Evolutionary conservation across 148 eudicot genomes (phyloP).

Genomic region (Silene latifolia): DNA sequence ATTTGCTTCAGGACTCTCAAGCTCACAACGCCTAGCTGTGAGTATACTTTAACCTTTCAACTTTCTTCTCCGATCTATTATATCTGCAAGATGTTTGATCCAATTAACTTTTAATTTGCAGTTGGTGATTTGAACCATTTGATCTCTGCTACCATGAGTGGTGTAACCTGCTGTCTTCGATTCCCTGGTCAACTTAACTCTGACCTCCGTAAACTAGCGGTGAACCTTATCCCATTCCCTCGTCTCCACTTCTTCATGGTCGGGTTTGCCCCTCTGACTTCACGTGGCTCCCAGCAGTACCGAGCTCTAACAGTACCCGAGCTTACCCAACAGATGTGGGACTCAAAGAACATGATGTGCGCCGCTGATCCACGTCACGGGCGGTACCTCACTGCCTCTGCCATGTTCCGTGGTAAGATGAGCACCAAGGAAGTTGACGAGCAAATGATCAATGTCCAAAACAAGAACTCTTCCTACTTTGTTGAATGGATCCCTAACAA

Average conservation of each 20-base stretch:
- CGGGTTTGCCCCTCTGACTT: constrained; percentile 44
- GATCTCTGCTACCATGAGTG: constrained; percentile 48
- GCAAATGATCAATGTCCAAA: constrained; percentile 49
- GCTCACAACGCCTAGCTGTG: constrained; percentile 42
- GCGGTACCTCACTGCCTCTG: constrained; percentile 49
- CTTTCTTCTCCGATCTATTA: not conserved
- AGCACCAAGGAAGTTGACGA: constrained; percentile 52
- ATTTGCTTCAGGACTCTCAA: constrained; percentile 44
- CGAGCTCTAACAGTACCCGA: constrained; percentile 46
- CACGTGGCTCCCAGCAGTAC: constrained; percentile 47
- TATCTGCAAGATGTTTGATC: not conserved
- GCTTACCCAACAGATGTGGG: constrained; percentile 57
- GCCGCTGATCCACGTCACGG: constrained; percentile 53
- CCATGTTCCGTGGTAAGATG: constrained; percentile 53
- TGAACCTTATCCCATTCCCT: constrained; percentile 43
- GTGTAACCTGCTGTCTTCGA: constrained; percentile 42
- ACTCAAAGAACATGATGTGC: constrained; percentile 55
- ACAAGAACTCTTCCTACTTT: constrained; percentile 47
- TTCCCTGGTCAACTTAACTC: constrained; percentile 48
- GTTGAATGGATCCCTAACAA: constrained; percentile 52
- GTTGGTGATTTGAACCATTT: constrained; percentile 43
- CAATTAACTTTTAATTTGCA: not conserved
- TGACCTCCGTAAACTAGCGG: constrained; percentile 45
- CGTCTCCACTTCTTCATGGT: constrained; percentile 54
- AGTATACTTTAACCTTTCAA: constrained; percentile 11